A percentile compares a stretch with the other conserved stretches of the same genome.
phyloP scores from a whole-genome alignment of 495 filamentous ascomycete genomes.

The Platismatia glauca region DNA sequence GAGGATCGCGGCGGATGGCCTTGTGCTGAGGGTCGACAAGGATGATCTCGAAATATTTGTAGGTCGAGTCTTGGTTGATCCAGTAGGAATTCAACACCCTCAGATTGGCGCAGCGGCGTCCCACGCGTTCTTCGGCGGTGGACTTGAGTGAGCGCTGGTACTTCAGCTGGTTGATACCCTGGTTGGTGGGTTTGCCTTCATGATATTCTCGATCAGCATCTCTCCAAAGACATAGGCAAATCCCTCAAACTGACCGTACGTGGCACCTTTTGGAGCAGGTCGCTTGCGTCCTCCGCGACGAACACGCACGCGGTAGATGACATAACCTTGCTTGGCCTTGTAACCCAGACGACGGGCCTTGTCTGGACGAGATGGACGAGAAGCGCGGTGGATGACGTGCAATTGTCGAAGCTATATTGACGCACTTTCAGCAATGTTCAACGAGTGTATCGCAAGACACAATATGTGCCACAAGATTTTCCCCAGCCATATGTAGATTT shows the following conservation, averaged over 20 bases:
- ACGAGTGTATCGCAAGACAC: slow-evolving; percentile 95
- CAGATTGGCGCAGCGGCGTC: slow-evolving; percentile 95
- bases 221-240: not conserved
- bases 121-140: slow-evolving; percentile 99
- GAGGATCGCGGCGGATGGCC: slow-evolving; percentile 95
- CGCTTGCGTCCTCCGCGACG: slow-evolving; percentile 95
- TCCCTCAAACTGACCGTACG: slow-evolving; percentile 64
- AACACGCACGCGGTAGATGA: slow-evolving; percentile 98
- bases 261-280: slow-evolving; percentile 94
- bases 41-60: slow-evolving; percentile 99
- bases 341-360: slow-evolving; percentile 99
- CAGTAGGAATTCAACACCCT: slow-evolving; percentile 99
- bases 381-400: slow-evolving; percentile 98
- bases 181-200: slow-evolving; percentile 97
- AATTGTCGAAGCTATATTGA: slow-evolving; percentile 98
- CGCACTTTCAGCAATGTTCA: slow-evolving; percentile 99
- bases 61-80: slow-evolving; percentile 99
- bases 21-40: slow-evolving; percentile 99
- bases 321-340: slow-evolving; percentile 99
- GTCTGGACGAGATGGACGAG: slow-evolving; percentile 94
- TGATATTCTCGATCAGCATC: slow-evolving; percentile 22
- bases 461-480: slow-evolving; percentile 17
- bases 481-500: not conserved
- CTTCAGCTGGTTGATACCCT: slow-evolving; percentile 99
- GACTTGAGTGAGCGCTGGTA: slow-evolving; percentile 97